Conservation (phyloP, 192 early-diverging fungal species). For the Geranomyces variabilis region DNA sequence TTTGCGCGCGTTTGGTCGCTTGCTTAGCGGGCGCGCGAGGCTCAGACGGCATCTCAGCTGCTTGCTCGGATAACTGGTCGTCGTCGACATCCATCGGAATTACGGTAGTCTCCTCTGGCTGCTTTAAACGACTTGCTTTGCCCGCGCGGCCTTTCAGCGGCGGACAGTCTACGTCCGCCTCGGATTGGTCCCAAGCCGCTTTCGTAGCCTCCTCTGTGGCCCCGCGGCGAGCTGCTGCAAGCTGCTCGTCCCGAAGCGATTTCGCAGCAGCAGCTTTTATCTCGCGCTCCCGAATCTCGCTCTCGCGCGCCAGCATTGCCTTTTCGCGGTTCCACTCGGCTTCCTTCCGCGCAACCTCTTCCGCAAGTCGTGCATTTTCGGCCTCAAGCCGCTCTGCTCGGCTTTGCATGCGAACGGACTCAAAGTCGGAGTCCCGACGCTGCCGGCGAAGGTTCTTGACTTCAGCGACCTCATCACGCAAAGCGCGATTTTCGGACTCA, state of each 20-base stretch:
- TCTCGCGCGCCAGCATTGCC: background rate
- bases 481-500: slow-evolving; percentile 18
- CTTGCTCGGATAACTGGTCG: no score
- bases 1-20: no score
- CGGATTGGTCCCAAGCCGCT: no score
- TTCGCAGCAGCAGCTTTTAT: background rate
- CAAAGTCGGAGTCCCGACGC: slow-evolving; percentile 18
- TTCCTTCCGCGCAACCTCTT: slow-evolving; percentile 3
- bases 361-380: slow-evolving; percentile 11
- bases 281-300: slow-evolving; percentile 8
- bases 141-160: no score
- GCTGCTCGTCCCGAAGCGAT: background rate
- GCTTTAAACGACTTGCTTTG: no score
- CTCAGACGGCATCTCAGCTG: no score
- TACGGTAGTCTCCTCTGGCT: no score
- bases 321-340: slow-evolving; percentile 15
- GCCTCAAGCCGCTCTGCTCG: slow-evolving; percentile 10
- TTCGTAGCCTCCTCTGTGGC: background rate
- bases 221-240: background rate
- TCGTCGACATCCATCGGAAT: no score
- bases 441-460: slow-evolving; percentile 19
- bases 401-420: slow-evolving; percentile 3
- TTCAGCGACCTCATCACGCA: slow-evolving; percentile 21
- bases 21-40: no score
- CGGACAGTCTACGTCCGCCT: no score